A percentile compares a stretch with the other conserved stretches of the same genome.
Evolutionary conservation across 1,284 basidiomycete species (phyloP).

Genomic region (Cryptococcus amylolentus): DNA sequence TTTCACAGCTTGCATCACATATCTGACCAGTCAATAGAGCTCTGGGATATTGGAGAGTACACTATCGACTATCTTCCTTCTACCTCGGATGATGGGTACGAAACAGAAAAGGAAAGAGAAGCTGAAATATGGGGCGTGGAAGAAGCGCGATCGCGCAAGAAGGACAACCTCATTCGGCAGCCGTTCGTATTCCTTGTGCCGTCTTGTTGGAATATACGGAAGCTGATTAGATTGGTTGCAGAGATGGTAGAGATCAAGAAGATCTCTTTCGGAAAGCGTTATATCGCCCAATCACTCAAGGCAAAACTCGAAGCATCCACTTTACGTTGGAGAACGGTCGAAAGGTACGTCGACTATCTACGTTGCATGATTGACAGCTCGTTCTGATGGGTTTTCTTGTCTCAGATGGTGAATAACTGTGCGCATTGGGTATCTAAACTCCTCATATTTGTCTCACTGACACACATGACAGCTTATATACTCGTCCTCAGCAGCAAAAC

Average conservation of each 20-base stretch:
- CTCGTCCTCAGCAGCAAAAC: conserved; percentile 18
- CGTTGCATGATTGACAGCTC: background rate
- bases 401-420: conserved; percentile 32
- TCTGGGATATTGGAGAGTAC: conserved; percentile 43
- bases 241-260: conserved; percentile 27
- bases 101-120: conserved; percentile 24
- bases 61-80: conserved; percentile 19
- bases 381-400: background rate
- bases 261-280: conserved; percentile 26
- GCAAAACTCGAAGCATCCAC: conserved; percentile 29
- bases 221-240: conserved; percentile 5
- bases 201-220: background rate
- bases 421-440: background rate
- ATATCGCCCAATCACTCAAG: conserved; percentile 6
- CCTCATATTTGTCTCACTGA: background rate
- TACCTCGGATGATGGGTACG: conserved; percentile 10
- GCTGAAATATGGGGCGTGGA: conserved; percentile 4
- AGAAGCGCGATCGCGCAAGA: conserved; percentile 6
- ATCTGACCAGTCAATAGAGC: conserved; percentile 14
- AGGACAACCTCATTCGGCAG: background rate
- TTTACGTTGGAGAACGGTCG: conserved; percentile 27
- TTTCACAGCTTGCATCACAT: background rate
- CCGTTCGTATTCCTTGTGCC: background rate
- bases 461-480: conserved; percentile 23
- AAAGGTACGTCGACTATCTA: conserved; percentile 20